Base-by-base conservation (phyloP, 2,329 filamentous ascomycete species). In the Teratosphaeria zuluensis region DNA sequence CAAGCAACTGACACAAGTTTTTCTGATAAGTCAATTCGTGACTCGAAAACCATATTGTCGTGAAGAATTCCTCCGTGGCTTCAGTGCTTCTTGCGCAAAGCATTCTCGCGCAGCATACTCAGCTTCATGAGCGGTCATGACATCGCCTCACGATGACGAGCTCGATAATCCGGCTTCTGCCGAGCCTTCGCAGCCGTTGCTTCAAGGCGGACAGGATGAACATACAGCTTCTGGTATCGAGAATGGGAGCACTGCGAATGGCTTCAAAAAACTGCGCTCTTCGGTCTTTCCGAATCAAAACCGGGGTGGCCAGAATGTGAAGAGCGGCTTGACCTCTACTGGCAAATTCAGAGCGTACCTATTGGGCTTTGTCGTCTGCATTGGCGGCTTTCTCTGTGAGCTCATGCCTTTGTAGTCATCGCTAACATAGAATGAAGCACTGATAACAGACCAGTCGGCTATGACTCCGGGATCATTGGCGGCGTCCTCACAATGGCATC, bases 281-380 rank as follows among this genome's bases (percentile, higher is more conserved):
- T 42, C 4, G 9, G 2, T 16, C 35, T 14, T 12, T 48, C 3
- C 42, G n/a, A 48, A n/a, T 19, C 4, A 6, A 48, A n/a, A 19
- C 4, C 42, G 9, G 21, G 19, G 19, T 19, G 2, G 42, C 11
- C 6, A n/a, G n/a, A 16, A 12, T 16, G 1, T n/a, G 2, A 19
- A 21, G 33, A 14, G 33, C 42, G 56, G 48, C 38, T 53, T 61
- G 53, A 61, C 55, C 8, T 54, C 28, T 12, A 28, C 54, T 52
- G 78, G 77, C 28, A 75, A 69, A 56, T 63, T 78, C 35, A 72
- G 80, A 58, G 78, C 78, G 32, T 82, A 81, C 65, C 81, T 76
- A 74, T 73, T 82, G 9, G 78, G 78, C 2, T 71, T 71, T 1
- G 76, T 81, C 3, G 76, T 81, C 12, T 82, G 78, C 63, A 76